Evolutionary conservation across 768 basidiomycete genomes (phyloP).

Genomic region (Psilocybe tampanensis): DNA sequence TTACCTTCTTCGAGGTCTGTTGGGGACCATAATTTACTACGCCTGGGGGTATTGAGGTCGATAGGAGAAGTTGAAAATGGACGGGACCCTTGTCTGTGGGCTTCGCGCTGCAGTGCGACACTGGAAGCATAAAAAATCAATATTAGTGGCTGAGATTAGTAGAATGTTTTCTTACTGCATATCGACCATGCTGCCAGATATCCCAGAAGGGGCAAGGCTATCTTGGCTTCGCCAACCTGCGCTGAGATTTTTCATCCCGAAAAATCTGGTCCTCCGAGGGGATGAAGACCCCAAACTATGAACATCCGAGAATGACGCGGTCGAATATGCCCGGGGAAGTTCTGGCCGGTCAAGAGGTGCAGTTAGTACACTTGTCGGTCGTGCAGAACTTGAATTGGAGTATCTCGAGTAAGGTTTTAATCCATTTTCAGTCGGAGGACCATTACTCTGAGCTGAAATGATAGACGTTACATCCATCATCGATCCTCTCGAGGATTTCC

Average conservation of each 20-base stretch:
- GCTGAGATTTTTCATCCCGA: constrained; percentile 73
- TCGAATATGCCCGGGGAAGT: constrained; percentile 69
- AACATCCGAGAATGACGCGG: constrained; percentile 80
- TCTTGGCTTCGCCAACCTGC: constrained; percentile 79
- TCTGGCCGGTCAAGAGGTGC: constrained; percentile 62
- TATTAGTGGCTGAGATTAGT: background rate
- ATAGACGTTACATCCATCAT: constrained; percentile 73
- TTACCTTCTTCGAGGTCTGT: constrained; percentile 33
- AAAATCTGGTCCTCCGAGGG: constrained; percentile 74
- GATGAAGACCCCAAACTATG: constrained; percentile 72
- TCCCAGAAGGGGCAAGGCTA: constrained; percentile 78
- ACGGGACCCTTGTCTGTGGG: constrained; percentile 27
- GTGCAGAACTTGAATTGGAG: constrained; percentile 50
- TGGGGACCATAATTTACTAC: constrained; percentile 57
- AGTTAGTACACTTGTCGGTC: constrained; percentile 65
- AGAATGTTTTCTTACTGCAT: constrained; percentile 73
- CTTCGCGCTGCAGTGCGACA: constrained; percentile 77
- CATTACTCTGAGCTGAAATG: constrained; percentile 65
- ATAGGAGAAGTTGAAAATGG: constrained; percentile 30
- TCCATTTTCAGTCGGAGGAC: constrained; percentile 58
- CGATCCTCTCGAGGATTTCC: constrained; percentile 76
- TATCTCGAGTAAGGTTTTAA: constrained; percentile 65
- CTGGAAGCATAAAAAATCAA: constrained; percentile 37
- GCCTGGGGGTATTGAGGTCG: constrained; percentile 44
- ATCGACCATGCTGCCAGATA: constrained; percentile 88